A percentile compares a stretch with the other conserved stretches of the same genome.
Evolutionary conservation across 148 eudicot genomes (phyloP).

Genomic region (Chenopodium suecicum): DNA sequence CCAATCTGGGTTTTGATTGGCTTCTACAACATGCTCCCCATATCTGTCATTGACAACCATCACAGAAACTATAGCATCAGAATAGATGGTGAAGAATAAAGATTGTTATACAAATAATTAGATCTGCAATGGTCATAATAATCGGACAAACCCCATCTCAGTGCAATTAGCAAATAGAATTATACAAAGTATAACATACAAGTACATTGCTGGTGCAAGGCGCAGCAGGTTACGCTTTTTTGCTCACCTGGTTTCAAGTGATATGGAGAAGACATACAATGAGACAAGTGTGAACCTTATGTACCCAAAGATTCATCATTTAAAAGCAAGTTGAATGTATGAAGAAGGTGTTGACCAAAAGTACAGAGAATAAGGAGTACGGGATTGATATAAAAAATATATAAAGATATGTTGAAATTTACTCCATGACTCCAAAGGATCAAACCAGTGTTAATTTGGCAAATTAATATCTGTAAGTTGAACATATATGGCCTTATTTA

Average conservation of each 20-base stretch:
- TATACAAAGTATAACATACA: too few species aligned
- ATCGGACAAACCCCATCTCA: neutral
- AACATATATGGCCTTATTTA: too few species aligned
- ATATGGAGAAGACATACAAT: too few species aligned
- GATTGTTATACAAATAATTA: neutral
- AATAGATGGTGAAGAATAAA: neutral
- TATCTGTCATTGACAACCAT: conserved; percentile 50
- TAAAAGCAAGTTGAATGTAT: neutral
- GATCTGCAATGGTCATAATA: neutral
- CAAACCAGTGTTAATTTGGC: too few species aligned
- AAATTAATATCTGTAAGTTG: too few species aligned
- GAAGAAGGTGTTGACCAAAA: neutral
- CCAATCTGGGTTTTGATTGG: conserved; percentile 80
- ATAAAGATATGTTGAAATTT: neutral
- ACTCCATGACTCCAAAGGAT: neutral
- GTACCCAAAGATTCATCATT: neutral
- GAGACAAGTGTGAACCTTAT: neutral
- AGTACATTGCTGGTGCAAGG: too few species aligned
- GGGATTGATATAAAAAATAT: too few species aligned
- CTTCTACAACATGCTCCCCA: conserved; percentile 90
- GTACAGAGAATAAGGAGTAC: neutral
- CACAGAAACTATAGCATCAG: neutral
- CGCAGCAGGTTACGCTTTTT: too few species aligned
- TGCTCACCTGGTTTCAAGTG: too few species aligned
- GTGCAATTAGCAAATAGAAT: neutral